Evolutionary conservation across 208 protist genomes (phyloP).

Genomic region (Trypanosoma congolense): DNA sequence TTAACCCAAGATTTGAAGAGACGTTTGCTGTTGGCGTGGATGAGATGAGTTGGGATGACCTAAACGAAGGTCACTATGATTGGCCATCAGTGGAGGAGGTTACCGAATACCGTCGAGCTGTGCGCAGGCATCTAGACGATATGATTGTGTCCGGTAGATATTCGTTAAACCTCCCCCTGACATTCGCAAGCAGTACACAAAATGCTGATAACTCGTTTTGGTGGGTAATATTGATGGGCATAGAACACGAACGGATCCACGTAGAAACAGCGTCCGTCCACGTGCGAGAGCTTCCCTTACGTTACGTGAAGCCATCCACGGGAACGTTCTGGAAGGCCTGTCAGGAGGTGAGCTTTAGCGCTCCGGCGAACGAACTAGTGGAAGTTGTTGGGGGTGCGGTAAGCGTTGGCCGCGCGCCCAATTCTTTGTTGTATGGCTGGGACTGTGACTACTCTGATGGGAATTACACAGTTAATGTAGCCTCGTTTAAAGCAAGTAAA

Average conservation of each 20-base stretch:
- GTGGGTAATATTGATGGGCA: slow-evolving; percentile 93
- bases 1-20: slow-evolving; percentile 86
- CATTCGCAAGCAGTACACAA: slow-evolving; percentile 66
- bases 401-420: slow-evolving; percentile 56
- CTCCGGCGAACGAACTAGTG: slow-evolving; percentile 78
- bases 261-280: slow-evolving; percentile 95
- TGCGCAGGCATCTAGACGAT: slow-evolving; percentile 71
- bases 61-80: slow-evolving; percentile 81
- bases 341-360: slow-evolving; percentile 34
- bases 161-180: slow-evolving; percentile 70
- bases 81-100: slow-evolving; percentile 88
- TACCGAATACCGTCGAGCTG: slow-evolving; percentile 80
- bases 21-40: slow-evolving; percentile 95
- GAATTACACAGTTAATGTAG: slow-evolving; percentile 60
- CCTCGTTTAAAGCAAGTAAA: slow-evolving; percentile 91
- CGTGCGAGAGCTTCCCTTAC: slow-evolving; percentile 91
- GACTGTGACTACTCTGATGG: slow-evolving; percentile 94
- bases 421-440: slow-evolving; percentile 92
- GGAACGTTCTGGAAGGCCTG: slow-evolving; percentile 71
- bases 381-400: slow-evolving; percentile 66
- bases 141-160: slow-evolving; percentile 73
- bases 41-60: slow-evolving; percentile 97
- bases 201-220: slow-evolving; percentile 80
- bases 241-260: slow-evolving; percentile 96
- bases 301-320: slow-evolving; percentile 59